Percentiles rank a stretch among this genome's conserved stretches.
phyloP scores from a whole-genome alignment of 352 stramenopile species.

The Phytopythium cucurbitacearum region DNA sequence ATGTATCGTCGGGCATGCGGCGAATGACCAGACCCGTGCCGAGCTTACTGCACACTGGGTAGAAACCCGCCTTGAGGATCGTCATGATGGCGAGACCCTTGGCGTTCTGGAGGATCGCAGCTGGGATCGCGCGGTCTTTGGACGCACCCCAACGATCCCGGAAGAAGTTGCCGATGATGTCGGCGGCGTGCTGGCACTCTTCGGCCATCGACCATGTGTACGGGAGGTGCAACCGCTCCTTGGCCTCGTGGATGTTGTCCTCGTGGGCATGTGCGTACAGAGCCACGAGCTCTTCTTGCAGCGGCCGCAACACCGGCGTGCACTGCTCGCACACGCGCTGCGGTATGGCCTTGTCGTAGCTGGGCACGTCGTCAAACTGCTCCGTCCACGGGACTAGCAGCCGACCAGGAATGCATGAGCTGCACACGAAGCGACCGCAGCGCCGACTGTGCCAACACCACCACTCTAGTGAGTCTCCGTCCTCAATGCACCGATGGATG shows the following conservation, averaged over 20 bases:
- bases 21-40: conserved; percentile 80
- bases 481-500: not conserved
- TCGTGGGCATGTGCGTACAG: conserved; percentile 39
- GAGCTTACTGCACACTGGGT: conserved; percentile 53
- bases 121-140: conserved; percentile 40
- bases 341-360: conserved; percentile 48
- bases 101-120: conserved; percentile 44
- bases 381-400: conserved; percentile 49
- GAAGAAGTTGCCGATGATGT: conserved; percentile 72
- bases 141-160: conserved; percentile 19
- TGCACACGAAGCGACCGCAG: conserved; percentile 51
- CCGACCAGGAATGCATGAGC: conserved; percentile 48
- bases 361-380: conserved; percentile 39
- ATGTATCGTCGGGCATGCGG: conserved; percentile 58
- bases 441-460: conserved; percentile 27
- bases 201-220: conserved; percentile 50
- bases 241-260: conserved; percentile 37
- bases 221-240: conserved; percentile 38
- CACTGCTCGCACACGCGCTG: conserved; percentile 58
- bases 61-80: conserved; percentile 48
- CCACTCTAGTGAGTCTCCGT: too few species aligned
- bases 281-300: conserved; percentile 48
- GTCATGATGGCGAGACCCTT: conserved; percentile 56
- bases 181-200: conserved; percentile 57
- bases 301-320: conserved; percentile 32